Evolutionary conservation across 169 alveolate species (phyloP).

Genomic region (Plasmodium fragile): DNA sequence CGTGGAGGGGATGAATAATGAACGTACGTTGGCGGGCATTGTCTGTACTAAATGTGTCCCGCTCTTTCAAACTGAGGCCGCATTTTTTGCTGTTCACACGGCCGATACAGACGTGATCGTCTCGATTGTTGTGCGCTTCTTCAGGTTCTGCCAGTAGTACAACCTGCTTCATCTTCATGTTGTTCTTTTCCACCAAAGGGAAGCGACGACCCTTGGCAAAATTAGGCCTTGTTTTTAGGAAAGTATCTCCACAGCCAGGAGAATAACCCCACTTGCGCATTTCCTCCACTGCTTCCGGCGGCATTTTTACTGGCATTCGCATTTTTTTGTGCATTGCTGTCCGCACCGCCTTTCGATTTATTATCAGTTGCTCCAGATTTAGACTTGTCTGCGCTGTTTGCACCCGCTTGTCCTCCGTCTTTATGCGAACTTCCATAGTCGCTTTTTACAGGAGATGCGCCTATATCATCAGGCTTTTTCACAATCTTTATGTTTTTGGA

Average conservation of each 20-base stretch:
- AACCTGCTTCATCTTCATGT: neutral
- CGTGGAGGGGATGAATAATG: neutral
- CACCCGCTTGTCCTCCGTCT: constrained; percentile 20
- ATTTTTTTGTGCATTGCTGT: constrained; percentile 32
- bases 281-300: neutral
- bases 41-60: neutral
- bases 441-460: neutral
- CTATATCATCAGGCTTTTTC: constrained; percentile 32
- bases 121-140: neutral
- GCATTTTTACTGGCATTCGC: neutral
- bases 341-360: constrained; percentile 11
- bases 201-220: neutral
- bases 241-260: constrained; percentile 67
- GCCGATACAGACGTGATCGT: neutral
- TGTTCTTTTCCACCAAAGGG: neutral
- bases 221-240: constrained; percentile 36
- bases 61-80: neutral
- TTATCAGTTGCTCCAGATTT: neutral
- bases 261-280: constrained; percentile 20
- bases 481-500: constrained; percentile 50
- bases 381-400: neutral
- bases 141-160: neutral
- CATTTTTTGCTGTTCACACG: neutral
- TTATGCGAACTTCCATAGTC: constrained; percentile 1
- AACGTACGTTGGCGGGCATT: neutral